phyloP scores from a whole-genome alignment of 306 rosid species.

The apple (Malus domestica) region ASM211411v1 NC_041802.1:26984001-26984500 shows the following conservation, averaged over 20 bases:
- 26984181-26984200: background rate
- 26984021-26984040: slow-evolving; percentile 23
- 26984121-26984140: slow-evolving; percentile 23
- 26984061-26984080: background rate
- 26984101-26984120: background rate
- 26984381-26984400: background rate
- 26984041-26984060: slow-evolving; percentile 2
- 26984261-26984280: slow-evolving; percentile 11
- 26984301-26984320: background rate
- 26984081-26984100: background rate
- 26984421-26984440: background rate
- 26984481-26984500: background rate
- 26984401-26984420: background rate
- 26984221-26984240: slow-evolving; percentile 11
- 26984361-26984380: background rate
- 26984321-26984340: background rate
- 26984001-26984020: background rate
- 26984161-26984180: slow-evolving; percentile 2
- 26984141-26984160: slow-evolving; percentile 3
- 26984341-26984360: background rate
- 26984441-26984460: no score
- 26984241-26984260: background rate
- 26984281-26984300: slow-evolving; percentile 12
- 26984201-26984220: background rate
- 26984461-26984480: background rate